Evolutionary conservation across 2,329 filamentous ascomycete species (phyloP).

Genomic region (Aureobasidium sp.): DNA sequence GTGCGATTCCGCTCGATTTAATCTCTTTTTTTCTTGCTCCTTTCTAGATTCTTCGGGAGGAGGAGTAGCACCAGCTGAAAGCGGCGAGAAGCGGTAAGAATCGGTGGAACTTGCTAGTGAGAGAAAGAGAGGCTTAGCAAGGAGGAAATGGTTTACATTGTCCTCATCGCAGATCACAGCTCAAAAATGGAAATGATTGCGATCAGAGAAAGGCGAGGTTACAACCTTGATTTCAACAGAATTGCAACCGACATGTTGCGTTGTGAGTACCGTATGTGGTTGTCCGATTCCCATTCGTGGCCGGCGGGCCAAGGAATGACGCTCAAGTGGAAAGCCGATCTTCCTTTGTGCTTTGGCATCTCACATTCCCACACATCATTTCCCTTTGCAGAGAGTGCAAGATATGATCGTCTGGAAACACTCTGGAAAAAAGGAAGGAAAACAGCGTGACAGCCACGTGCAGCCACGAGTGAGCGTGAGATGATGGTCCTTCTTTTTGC

Average conservation of each 20-base stretch:
- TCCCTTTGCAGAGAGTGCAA: not conserved
- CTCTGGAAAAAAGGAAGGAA: not conserved
- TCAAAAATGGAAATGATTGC: not conserved
- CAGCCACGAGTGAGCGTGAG: slow-evolving; percentile 3
- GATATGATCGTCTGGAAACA: not conserved
- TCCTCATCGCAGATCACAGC: not conserved
- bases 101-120: not conserved
- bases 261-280: not conserved
- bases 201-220: not conserved
- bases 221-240: not conserved
- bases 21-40: too few relatives aligned
- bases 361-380: not conserved
- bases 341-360: not conserved
- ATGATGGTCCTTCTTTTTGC: not conserved
- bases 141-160: not conserved
- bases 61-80: too few relatives aligned
- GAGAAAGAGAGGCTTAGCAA: not conserved
- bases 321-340: not conserved
- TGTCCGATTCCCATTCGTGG: not conserved
- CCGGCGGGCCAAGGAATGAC: not conserved
- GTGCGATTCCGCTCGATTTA: too few relatives aligned
- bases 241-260: not conserved
- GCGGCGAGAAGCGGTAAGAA: not conserved
- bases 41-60: too few relatives aligned
- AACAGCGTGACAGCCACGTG: slow-evolving; percentile 3